Conservation (phyloP, 768 basidiomycete species). For the Botryobasidium botryosum region DNA sequence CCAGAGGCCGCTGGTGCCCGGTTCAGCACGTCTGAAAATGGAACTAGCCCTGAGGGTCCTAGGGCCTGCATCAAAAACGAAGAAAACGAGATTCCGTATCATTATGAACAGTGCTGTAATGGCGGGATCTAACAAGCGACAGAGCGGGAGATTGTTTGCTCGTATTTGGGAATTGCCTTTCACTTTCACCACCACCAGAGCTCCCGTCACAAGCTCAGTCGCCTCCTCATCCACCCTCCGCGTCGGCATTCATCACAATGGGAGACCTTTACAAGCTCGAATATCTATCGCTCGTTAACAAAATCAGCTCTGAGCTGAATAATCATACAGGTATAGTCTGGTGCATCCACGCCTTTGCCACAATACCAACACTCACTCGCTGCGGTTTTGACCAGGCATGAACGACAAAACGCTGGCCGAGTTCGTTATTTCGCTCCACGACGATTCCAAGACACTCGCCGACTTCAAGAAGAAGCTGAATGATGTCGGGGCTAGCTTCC, state of each 20-base stretch:
- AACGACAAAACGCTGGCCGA: constrained; percentile 91
- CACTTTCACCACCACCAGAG: too few relatives aligned
- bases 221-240: not conserved
- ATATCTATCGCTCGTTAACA: constrained; percentile 74
- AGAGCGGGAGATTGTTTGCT: too few relatives aligned
- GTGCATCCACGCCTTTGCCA: constrained; percentile 1
- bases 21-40: too few relatives aligned
- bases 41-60: too few relatives aligned
- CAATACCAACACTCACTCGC: not conserved
- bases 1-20: too few relatives aligned
- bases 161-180: too few relatives aligned
- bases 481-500: constrained; percentile 65
- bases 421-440: constrained; percentile 84
- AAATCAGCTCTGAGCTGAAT: constrained; percentile 83
- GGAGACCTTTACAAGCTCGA: constrained; percentile 83
- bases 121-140: too few relatives aligned
- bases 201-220: not conserved
- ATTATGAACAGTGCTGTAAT: too few relatives aligned
- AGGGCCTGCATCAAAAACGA: too few relatives aligned
- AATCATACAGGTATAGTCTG: constrained; percentile 51
- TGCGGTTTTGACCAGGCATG: constrained; percentile 27
- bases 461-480: constrained; percentile 71
- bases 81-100: too few relatives aligned
- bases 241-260: constrained; percentile 3
- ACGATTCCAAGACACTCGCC: constrained; percentile 55